Percentiles rank a stretch among this genome's conserved stretches.
Conservation (phyloP, 441 rosid genomes). For the Syzygium syzygioides region DNA sequence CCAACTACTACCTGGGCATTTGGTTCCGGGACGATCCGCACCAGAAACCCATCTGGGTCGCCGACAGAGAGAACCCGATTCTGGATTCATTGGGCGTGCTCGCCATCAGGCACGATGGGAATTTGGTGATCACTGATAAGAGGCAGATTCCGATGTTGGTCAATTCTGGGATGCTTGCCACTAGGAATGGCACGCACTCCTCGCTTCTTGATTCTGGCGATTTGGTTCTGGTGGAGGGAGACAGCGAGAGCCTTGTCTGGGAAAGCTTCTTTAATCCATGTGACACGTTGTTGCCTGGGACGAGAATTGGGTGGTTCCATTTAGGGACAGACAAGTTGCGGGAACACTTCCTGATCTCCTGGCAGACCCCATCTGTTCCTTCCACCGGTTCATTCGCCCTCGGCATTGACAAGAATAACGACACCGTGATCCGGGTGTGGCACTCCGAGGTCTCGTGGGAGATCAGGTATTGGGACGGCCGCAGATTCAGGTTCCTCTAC, state of each 20-base stretch:
- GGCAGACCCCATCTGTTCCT: background rate
- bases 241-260: background rate
- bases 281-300: background rate
- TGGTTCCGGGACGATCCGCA: background rate
- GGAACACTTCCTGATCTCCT: background rate
- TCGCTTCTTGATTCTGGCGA: background rate
- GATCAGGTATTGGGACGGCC: background rate
- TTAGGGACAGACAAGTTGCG: background rate
- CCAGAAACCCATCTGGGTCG: background rate
- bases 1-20: background rate
- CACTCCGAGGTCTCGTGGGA: background rate
- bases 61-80: background rate
- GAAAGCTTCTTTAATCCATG: background rate
- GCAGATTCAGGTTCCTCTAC: background rate
- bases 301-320: background rate
- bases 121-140: background rate
- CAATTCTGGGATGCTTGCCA: background rate
- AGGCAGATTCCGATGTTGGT: background rate
- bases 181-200: background rate
- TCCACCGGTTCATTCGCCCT: background rate
- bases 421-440: background rate
- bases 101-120: background rate
- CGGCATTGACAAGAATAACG: background rate
- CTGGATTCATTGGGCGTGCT: background rate
- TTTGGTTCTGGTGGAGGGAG: background rate